Conservation (phyloP, 2,329 filamentous ascomycete genomes). For the Aureobasidium sp. region DNA sequence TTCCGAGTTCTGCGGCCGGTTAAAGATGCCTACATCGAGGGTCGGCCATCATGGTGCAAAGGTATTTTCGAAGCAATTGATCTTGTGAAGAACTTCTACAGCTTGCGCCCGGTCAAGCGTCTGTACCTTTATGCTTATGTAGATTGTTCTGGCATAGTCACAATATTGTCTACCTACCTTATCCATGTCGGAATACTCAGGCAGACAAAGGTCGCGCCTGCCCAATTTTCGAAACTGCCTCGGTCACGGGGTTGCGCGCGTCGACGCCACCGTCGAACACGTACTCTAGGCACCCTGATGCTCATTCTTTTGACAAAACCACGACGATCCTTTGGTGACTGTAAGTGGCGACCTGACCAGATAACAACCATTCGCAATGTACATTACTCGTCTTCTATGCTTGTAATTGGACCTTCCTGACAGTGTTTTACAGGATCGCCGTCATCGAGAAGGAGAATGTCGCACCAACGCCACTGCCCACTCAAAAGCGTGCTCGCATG, state of each 20-base stretch:
- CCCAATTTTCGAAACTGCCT: background rate
- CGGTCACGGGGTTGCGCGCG: constrained; percentile 5
- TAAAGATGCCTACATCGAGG: background rate
- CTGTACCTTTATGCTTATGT: background rate
- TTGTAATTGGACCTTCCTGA: background rate
- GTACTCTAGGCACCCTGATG: constrained; percentile 1
- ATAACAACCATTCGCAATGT: constrained; percentile 5
- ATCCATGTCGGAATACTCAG: background rate
- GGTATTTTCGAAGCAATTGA: background rate
- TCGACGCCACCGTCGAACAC: constrained; percentile 5
- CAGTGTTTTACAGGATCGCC: constrained; percentile 22
- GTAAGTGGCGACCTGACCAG: background rate
- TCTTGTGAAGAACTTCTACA: background rate
- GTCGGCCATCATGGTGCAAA: background rate
- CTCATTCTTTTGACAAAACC: constrained; percentile 9
- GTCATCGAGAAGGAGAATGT: constrained; percentile 33
- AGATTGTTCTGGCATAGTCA: background rate
- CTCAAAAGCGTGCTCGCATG: constrained; percentile 35
- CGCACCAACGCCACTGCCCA: constrained; percentile 27
- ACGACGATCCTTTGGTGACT: background rate
- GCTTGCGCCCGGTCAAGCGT: background rate
- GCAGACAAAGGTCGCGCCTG: background rate
- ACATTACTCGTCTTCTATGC: background rate
- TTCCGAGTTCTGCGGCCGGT: background rate
- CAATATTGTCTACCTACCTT: background rate